Conservation (phyloP, 495 filamentous ascomycete species). For the Cryomyces minteri region DNA sequence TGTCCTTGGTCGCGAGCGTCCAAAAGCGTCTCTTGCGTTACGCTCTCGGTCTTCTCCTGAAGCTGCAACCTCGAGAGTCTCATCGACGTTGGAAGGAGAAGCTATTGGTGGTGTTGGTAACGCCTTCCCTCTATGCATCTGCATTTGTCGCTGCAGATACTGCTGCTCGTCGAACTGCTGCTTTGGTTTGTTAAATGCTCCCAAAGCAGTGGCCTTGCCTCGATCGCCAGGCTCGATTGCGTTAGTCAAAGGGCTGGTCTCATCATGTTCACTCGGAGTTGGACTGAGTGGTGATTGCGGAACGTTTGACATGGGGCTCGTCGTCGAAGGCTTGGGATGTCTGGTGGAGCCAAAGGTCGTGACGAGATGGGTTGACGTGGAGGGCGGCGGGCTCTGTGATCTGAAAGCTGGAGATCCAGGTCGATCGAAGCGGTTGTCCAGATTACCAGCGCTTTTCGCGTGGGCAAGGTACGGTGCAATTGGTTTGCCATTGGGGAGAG, state of each 20-base stretch:
- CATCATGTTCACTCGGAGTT: conserved; percentile 49
- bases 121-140: conserved; percentile 51
- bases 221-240: conserved; percentile 58
- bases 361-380: conserved; percentile 13
- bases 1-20: not conserved
- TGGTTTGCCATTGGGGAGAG: conserved; percentile 31
- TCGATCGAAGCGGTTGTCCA: conserved; percentile 37
- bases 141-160: conserved; percentile 63
- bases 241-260: conserved; percentile 31
- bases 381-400: conserved; percentile 33
- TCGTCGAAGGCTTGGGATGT: conserved; percentile 11
- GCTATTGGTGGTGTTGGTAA: conserved; percentile 15
- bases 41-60: not conserved
- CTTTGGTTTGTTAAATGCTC: conserved; percentile 63
- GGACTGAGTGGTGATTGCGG: conserved; percentile 47
- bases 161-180: conserved; percentile 67
- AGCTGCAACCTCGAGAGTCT: not conserved
- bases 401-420: conserved; percentile 25
- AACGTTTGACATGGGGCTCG: conserved; percentile 26
- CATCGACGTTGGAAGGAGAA: not conserved
- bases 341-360: conserved; percentile 14
- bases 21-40: not conserved
- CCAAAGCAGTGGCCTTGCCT: conserved; percentile 73
- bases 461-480: conserved; percentile 12
- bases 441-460: conserved; percentile 35